Conservation (phyloP, 1,284 basidiomycete species). For the Coniophora puteana region DNA sequence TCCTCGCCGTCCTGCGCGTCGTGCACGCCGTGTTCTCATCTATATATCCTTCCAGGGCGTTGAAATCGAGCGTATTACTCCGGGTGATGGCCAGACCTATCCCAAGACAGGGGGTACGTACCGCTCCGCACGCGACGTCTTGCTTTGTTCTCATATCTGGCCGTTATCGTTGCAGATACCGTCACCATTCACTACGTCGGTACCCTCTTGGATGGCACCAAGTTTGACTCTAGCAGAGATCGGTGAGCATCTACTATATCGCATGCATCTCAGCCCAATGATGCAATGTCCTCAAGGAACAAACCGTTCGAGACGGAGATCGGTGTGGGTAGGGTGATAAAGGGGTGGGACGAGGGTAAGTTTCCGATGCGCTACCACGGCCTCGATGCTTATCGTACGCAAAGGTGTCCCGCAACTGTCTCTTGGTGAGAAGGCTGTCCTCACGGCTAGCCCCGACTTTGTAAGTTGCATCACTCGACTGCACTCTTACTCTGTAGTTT, state of each 20-base stretch:
- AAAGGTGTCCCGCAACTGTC: slow-evolving; percentile 75
- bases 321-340: slow-evolving; percentile 80
- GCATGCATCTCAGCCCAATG: neutral
- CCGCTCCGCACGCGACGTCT: slow-evolving; percentile 1
- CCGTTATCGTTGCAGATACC: slow-evolving; percentile 33
- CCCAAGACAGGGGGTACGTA: slow-evolving; percentile 45
- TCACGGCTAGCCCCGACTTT: slow-evolving; percentile 67
- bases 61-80: slow-evolving; percentile 34
- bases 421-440: slow-evolving; percentile 69
- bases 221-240: slow-evolving; percentile 73
- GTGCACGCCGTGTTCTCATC: slow-evolving; percentile 7
- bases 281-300: slow-evolving; percentile 33
- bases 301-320: slow-evolving; percentile 72
- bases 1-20: neutral
- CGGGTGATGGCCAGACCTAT: slow-evolving; percentile 44
- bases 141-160: slow-evolving; percentile 9
- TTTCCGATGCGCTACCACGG: slow-evolving; percentile 12
- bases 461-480: slow-evolving; percentile 38
- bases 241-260: slow-evolving; percentile 40
- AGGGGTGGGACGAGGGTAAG: slow-evolving; percentile 89
- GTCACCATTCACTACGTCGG: slow-evolving; percentile 75
- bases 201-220: slow-evolving; percentile 53
- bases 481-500: neutral
- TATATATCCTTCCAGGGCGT: slow-evolving; percentile 21
- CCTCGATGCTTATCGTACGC: slow-evolving; percentile 16